Percentiles rank a stretch among this genome's conserved stretches.
Conservation (phyloP, 1,139 yeast species). For the Protomyces inouyei region DNA sequence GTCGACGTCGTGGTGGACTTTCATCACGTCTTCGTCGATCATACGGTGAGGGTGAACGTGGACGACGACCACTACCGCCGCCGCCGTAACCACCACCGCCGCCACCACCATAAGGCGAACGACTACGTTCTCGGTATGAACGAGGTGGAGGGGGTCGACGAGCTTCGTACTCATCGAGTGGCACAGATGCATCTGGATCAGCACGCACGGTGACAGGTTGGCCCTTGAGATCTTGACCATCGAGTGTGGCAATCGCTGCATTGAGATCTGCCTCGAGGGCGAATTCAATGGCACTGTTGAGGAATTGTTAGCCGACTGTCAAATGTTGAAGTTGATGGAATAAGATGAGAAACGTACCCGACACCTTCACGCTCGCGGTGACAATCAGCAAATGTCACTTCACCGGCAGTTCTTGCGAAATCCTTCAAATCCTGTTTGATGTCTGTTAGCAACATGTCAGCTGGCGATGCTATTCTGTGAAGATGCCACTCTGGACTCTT, state of each 20-base stretch:
- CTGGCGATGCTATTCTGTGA: too few species aligned
- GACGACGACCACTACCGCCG: neutral
- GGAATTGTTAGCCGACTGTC: neutral
- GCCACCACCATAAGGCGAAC: conserved; percentile 1
- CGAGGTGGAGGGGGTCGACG: conserved; percentile 32
- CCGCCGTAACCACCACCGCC: neutral
- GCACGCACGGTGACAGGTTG: conserved; percentile 33
- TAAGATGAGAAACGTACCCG: conserved; percentile 31
- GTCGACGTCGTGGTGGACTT: conserved; percentile 29
- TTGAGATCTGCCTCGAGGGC: conserved; percentile 35
- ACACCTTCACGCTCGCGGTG: conserved; percentile 34
- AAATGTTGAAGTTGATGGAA: neutral
- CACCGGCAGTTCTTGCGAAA: conserved; percentile 35
- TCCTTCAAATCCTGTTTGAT: conserved; percentile 34
- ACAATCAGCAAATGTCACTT: conserved; percentile 34
- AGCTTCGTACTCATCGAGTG: conserved; percentile 27
- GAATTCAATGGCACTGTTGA: conserved; percentile 35
- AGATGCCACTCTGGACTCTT: too few species aligned
- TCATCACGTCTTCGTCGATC: conserved; percentile 27
- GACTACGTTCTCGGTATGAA: conserved; percentile 6
- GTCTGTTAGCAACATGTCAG: neutral
- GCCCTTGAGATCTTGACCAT: conserved; percentile 35
- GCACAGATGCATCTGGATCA: conserved; percentile 33
- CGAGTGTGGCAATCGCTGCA: conserved; percentile 34
- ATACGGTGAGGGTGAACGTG: conserved; percentile 20